Evolutionary conservation across 1,139 yeast genomes (phyloP).

Genomic region (Candida labiduridarum): DNA sequence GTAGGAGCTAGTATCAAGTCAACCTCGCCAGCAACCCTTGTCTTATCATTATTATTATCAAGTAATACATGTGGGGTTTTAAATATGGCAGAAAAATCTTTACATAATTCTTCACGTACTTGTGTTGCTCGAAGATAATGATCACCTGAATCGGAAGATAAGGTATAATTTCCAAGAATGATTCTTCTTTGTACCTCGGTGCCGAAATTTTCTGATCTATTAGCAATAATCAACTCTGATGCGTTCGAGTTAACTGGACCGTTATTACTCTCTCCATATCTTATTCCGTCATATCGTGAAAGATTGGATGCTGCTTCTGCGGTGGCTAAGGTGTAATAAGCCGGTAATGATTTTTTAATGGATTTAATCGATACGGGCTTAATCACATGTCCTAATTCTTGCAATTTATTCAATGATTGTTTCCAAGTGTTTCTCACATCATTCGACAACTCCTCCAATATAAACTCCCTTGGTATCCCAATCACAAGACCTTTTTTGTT

Average conservation of each 20-base stretch:
- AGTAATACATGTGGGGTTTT: constrained; percentile 49
- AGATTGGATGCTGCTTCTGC: constrained; percentile 95
- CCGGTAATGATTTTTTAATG: constrained; percentile 67
- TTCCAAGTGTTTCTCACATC: constrained; percentile 52
- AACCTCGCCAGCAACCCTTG: constrained; percentile 35
- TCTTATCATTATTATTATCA: constrained; percentile 3
- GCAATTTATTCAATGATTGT: constrained; percentile 42
- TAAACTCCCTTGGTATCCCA: constrained; percentile 74
- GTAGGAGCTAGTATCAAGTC: constrained; percentile 81
- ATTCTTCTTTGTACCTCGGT: constrained; percentile 82
- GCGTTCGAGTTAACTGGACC: constrained; percentile 31
- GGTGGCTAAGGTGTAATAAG: constrained; percentile 85
- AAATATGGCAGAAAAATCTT: constrained; percentile 70
- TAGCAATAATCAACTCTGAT: constrained; percentile 45
- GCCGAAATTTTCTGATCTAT: constrained; percentile 73
- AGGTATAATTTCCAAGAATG: constrained; percentile 80
- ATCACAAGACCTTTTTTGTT: constrained; percentile 35
- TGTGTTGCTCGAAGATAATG: constrained; percentile 78
- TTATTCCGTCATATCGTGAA: constrained; percentile 84
- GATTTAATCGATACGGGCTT: constrained; percentile 70
- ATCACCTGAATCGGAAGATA: constrained; percentile 76
- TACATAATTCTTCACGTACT: constrained; percentile 59
- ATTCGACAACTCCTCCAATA: constrained; percentile 55
- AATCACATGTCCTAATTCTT: constrained; percentile 55
- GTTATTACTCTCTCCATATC: constrained; percentile 60